phyloP scores from a whole-genome alignment of 2,329 filamentous ascomycete species.

The Trichophyton mentagrophytes region DNA sequence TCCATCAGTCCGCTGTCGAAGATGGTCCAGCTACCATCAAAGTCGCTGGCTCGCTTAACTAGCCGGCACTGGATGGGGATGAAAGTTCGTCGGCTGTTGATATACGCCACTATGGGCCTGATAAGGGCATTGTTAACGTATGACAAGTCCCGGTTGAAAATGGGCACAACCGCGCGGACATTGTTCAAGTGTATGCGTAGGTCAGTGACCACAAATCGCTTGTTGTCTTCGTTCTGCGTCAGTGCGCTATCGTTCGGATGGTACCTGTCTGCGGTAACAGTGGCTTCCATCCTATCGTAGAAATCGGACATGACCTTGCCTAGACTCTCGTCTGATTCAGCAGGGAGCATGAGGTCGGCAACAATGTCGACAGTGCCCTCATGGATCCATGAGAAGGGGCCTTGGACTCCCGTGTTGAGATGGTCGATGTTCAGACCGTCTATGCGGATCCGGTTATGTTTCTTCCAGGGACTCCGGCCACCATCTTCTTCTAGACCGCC shows the following conservation, averaged over 20 bases:
- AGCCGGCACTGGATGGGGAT: constrained; percentile 92
- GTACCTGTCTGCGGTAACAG: constrained; percentile 66
- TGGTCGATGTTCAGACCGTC: constrained; percentile 93
- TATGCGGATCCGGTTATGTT: constrained; percentile 82
- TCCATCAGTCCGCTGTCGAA: constrained; percentile 92
- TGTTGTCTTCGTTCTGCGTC: constrained; percentile 41
- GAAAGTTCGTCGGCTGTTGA: constrained; percentile 88
- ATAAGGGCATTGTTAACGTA: constrained; percentile 95
- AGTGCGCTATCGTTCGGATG: neutral
- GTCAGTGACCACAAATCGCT: constrained; percentile 82
- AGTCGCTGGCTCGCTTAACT: constrained; percentile 77
- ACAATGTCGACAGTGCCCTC: constrained; percentile 96
- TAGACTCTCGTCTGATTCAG: constrained; percentile 75
- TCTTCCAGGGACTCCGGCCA: constrained; percentile 73
- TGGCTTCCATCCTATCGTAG: constrained; percentile 89
- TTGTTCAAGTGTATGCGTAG: constrained; percentile 91
- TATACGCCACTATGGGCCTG: constrained; percentile 92
- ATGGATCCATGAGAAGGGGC: constrained; percentile 94
- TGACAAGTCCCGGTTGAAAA: constrained; percentile 82
- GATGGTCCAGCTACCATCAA: constrained; percentile 89
- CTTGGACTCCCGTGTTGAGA: constrained; percentile 81
- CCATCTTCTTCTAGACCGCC: constrained; percentile 47
- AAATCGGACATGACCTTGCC: constrained; percentile 94
- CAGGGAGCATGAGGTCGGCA: constrained; percentile 86
- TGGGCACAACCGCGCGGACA: constrained; percentile 78